Conservation (phyloP, 2,329 filamentous ascomycete species). For the Truncatella angustata region DNA sequence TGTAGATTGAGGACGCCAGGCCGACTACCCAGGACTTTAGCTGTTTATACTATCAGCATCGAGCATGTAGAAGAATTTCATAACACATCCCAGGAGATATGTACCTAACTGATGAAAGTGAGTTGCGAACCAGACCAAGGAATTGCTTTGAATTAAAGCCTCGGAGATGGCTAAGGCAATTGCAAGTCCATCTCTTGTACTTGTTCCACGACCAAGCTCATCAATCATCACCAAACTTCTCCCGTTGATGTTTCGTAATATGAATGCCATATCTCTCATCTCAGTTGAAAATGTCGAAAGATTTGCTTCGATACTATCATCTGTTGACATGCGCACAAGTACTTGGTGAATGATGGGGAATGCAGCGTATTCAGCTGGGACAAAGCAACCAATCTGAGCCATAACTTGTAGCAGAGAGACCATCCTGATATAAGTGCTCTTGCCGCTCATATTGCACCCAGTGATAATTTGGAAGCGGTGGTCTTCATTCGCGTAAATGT, state of each 20-base stretch:
- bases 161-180: constrained; percentile 91
- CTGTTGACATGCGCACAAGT: constrained; percentile 82
- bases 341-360: constrained; percentile 80
- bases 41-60: constrained; percentile 30
- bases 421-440: constrained; percentile 90
- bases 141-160: constrained; percentile 74
- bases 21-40: constrained; percentile 70
- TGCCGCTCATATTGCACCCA: constrained; percentile 97
- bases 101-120: constrained; percentile 82
- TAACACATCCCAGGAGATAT: too few species aligned
- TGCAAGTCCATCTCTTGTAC: constrained; percentile 80
- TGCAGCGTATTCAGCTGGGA: constrained; percentile 80
- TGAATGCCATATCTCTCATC: constrained; percentile 95
- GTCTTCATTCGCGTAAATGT: constrained; percentile 79
- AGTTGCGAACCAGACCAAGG: constrained; percentile 88
- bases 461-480: constrained; percentile 90
- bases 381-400: constrained; percentile 89
- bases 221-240: constrained; percentile 83
- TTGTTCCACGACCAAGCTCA: constrained; percentile 88
- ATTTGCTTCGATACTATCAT: constrained; percentile 86
- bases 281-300: constrained; percentile 91
- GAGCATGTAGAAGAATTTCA: neutral
- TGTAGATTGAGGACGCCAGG: constrained; percentile 82
- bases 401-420: constrained; percentile 85
- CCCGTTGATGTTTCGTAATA: constrained; percentile 76